phyloP scores from a whole-genome alignment of 2,329 filamentous ascomycete genomes.

The Fonsecaea pedrosoi region DNA sequence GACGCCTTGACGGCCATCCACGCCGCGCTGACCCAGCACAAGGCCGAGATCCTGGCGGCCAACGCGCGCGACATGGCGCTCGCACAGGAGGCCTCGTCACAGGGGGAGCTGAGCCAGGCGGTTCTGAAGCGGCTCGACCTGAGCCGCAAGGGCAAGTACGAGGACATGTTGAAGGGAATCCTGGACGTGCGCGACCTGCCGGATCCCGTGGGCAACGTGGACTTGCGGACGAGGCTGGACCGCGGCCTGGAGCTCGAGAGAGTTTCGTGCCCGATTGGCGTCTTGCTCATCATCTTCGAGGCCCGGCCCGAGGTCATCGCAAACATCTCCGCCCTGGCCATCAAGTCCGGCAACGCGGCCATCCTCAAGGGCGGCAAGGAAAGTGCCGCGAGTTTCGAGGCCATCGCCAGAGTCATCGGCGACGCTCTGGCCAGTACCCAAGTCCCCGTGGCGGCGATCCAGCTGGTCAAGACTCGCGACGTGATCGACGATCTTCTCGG shows the following conservation, averaged over 20 bases:
- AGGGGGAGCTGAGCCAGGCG: conserved; percentile 78
- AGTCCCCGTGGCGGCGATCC: conserved; percentile 85
- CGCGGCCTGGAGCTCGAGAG: conserved; percentile 84
- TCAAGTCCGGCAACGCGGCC: conserved; percentile 96
- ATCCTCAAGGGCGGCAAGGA: conserved; percentile 98
- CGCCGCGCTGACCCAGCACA: conserved; percentile 71
- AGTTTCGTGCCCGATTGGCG: conserved; percentile 91
- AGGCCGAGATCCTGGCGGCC: conserved; percentile 79
- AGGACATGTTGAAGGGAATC: conserved; percentile 97
- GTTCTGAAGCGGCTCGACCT: conserved; percentile 89
- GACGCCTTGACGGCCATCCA: conserved; percentile 84
- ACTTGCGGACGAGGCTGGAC: conserved; percentile 82
- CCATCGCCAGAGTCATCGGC: conserved; percentile 86
- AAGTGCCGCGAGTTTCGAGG: conserved; percentile 90
- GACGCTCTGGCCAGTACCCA: conserved; percentile 72
- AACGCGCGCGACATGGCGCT: conserved; percentile 82
- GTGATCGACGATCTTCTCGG: conserved; percentile 85
- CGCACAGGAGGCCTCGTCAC: conserved; percentile 74
- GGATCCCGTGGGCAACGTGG: conserved; percentile 91
- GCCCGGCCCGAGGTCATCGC: conserved; percentile 97
- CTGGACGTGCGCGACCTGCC: conserved; percentile 82
- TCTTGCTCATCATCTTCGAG: conserved; percentile 98
- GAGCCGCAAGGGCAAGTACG: conserved; percentile 85
- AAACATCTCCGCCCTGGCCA: conserved; percentile 92
- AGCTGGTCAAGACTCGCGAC: conserved; percentile 92